Conservation (phyloP, 1,284 basidiomycete species). For the Trametes versicolor region DNA sequence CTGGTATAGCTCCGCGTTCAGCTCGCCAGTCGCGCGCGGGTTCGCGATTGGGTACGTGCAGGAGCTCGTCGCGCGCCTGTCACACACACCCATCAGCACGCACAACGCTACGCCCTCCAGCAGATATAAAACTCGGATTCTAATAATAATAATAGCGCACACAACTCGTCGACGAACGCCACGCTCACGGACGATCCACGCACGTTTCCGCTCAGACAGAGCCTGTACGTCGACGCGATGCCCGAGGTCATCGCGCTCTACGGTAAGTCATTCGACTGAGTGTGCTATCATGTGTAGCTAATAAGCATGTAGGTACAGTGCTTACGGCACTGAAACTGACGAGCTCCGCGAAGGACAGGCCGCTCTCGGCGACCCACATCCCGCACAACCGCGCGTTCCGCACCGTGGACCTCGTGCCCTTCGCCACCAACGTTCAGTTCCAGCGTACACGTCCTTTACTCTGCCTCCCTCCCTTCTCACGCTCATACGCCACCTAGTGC, state of each 20-base stretch:
- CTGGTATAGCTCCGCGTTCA: constrained; percentile 78
- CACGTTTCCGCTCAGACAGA: constrained; percentile 85
- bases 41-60: constrained; percentile 89
- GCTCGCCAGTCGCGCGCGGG: constrained; percentile 79
- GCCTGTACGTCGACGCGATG: constrained; percentile 87
- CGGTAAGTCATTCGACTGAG: constrained; percentile 48
- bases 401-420: constrained; percentile 76
- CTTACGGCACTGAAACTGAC: constrained; percentile 82
- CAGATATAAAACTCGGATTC: too few relatives aligned
- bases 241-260: constrained; percentile 87
- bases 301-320: constrained; percentile 47
- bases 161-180: constrained; percentile 82
- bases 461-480: not conserved
- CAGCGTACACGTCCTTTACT: constrained; percentile 64
- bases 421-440: constrained; percentile 82
- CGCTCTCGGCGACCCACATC: constrained; percentile 79
- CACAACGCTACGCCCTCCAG: too few relatives aligned
- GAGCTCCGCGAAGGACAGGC: constrained; percentile 71
- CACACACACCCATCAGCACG: constrained; percentile 71
- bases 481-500: constrained; percentile 50
- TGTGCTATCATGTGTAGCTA: not conserved
- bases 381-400: constrained; percentile 66
- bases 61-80: constrained; percentile 83
- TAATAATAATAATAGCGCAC: too few relatives aligned
- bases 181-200: constrained; percentile 76